Percentiles rank a stretch among this genome's conserved stretches.
phyloP scores from a whole-genome alignment of 169 alveolate genomes.

The Eimeria sp. region DNA sequence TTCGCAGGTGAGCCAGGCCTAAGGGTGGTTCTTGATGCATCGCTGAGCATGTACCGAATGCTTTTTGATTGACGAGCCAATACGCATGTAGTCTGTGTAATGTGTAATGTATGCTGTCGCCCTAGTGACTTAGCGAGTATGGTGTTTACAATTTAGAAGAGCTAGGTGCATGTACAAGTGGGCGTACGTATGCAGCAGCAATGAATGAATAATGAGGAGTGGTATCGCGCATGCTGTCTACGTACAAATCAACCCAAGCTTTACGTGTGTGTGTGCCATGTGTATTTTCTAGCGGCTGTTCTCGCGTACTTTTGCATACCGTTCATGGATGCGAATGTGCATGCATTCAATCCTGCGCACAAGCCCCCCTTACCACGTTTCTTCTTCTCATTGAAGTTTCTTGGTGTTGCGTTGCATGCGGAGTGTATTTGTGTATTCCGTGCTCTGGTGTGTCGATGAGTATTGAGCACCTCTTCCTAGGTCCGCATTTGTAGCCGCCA shows the following conservation, averaged over 20 bases:
- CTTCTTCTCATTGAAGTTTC: neutral
- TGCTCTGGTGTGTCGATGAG: neutral
- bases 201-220: neutral
- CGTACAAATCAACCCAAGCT: neutral
- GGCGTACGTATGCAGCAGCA: too few species aligned
- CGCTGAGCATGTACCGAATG: neutral
- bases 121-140: too few species aligned
- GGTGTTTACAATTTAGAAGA: too few species aligned
- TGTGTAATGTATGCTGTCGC: neutral
- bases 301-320: too few species aligned
- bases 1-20: slow-evolving; percentile 14
- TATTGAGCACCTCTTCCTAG: too few species aligned
- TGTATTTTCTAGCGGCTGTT: too few species aligned
- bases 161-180: too few species aligned
- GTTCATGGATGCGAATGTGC: neutral
- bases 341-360: too few species aligned
- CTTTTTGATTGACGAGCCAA: too few species aligned
- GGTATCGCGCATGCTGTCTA: neutral
- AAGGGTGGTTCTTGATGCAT: neutral
- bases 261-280: neutral
- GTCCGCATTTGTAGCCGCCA: too few species aligned
- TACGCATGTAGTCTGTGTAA: neutral
- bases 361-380: too few species aligned
- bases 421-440: neutral
- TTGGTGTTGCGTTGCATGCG: neutral